These are phyloP conservation scores for Erythrophleum fordii DNA, from an alignment of 306 rosid genomes.

Conservation along the genomic window DNA sequence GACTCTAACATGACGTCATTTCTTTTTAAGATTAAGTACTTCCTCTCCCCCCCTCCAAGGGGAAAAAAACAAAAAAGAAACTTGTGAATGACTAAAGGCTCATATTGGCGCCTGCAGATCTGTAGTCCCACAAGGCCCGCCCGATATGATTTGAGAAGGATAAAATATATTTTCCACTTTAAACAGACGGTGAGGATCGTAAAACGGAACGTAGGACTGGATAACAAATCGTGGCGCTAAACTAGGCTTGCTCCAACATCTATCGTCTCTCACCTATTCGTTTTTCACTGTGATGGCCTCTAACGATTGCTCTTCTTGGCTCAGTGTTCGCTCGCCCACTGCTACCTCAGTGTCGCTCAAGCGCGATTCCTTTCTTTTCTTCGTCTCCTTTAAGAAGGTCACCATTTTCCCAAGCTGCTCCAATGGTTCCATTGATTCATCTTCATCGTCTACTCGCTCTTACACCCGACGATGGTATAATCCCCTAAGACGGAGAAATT, in stretches of 20 bases:
- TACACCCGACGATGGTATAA: constrained; percentile 47
- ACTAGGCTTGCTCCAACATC: not conserved
- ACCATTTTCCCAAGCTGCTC: constrained; percentile 40
- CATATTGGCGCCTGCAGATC: too few species aligned
- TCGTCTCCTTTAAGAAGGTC: constrained; percentile 34
- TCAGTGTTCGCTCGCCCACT: constrained; percentile 29
- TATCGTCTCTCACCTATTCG: not conserved
- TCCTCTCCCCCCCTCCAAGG: too few species aligned
- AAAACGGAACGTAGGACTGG: not conserved
- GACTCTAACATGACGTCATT: too few species aligned
- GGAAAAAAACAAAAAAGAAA: too few species aligned
- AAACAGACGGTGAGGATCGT: not conserved
- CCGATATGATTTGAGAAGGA: too few species aligned
- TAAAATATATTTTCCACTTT: too few species aligned
- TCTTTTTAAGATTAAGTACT: too few species aligned
- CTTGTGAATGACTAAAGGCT: too few species aligned
- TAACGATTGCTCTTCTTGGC: constrained; percentile 40
- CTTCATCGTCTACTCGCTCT: constrained; percentile 39
- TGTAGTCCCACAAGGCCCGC: too few species aligned
- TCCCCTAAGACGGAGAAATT: constrained; percentile 42
- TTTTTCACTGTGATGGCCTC: constrained; percentile 40
- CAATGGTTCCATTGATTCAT: constrained; percentile 29
- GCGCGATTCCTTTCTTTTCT: constrained; percentile 22
- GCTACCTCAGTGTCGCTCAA: constrained; percentile 17
- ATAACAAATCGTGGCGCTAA: not conserved